phyloP scores from a whole-genome alignment of 2,329 filamentous ascomycete species.

The Trichoderma sp. region DNA sequence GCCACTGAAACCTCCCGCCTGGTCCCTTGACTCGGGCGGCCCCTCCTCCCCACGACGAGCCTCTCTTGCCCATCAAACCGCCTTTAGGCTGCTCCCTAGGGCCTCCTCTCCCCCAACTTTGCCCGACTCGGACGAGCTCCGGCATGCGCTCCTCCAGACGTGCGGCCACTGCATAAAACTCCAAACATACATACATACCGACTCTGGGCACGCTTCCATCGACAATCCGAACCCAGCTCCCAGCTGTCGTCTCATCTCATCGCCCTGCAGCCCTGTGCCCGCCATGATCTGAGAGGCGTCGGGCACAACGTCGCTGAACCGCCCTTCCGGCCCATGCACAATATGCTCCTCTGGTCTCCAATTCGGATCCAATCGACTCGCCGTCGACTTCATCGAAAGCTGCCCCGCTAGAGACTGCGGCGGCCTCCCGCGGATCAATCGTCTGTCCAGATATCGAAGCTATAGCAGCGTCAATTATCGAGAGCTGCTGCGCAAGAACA shows the following conservation, averaged over 20 bases:
- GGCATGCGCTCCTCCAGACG: slow-evolving; percentile 1
- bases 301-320: slow-evolving; percentile 4
- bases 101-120: not conserved
- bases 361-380: slow-evolving; percentile 23
- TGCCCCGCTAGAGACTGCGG: slow-evolving; percentile 25
- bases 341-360: slow-evolving; percentile 26
- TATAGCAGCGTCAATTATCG: slow-evolving; percentile 5
- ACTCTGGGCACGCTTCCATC: not conserved
- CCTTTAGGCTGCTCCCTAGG: slow-evolving; percentile 4
- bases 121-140: slow-evolving; percentile 8
- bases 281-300: slow-evolving; percentile 25
- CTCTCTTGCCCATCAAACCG: not conserved
- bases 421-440: slow-evolving; percentile 25
- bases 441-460: not conserved
- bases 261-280: slow-evolving; percentile 18
- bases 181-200: not conserved
- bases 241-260: slow-evolving; percentile 10
- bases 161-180: slow-evolving; percentile 2
- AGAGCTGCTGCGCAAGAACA: not conserved
- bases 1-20: not conserved
- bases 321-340: slow-evolving; percentile 21
- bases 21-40: not conserved
- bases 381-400: slow-evolving; percentile 22
- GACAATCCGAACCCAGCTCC: not conserved
- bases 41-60: not conserved